Percentiles rank a stretch among this genome's conserved stretches.
Conservation (phyloP, 805 yeast genomes). For the Debaryomyces prosopidis region DNA sequence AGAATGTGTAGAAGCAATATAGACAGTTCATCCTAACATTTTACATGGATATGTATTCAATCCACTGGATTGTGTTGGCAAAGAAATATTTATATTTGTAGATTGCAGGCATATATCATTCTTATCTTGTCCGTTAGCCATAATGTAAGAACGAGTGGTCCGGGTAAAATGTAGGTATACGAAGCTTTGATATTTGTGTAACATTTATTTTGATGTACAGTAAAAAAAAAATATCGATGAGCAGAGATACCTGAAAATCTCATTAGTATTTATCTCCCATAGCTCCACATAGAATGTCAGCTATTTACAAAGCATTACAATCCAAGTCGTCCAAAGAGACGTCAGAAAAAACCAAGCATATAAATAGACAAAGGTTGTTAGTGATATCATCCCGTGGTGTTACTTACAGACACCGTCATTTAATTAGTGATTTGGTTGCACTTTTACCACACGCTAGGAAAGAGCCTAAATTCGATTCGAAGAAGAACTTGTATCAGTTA, state of each 20-base stretch:
- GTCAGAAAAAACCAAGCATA: conserved; percentile 53
- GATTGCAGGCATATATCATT: too few relatives aligned
- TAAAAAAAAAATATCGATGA: background rate
- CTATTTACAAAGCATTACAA: conserved; percentile 47
- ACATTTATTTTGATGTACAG: background rate
- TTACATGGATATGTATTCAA: too few relatives aligned
- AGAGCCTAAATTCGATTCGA: conserved; percentile 93
- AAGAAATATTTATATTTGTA: too few relatives aligned
- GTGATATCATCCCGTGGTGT: conserved; percentile 93
- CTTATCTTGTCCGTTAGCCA: too few relatives aligned
- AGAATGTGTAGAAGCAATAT: too few relatives aligned
- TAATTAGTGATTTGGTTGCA: conserved; percentile 75
- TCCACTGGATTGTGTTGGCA: too few relatives aligned
- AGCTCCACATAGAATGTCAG: conserved; percentile 33
- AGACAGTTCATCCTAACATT: too few relatives aligned
- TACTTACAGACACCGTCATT: conserved; percentile 92
- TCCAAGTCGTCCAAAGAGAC: conserved; percentile 47
- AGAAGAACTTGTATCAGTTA: conserved; percentile 81
- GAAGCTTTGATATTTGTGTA: background rate
- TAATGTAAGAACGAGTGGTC: background rate
- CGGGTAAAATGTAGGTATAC: background rate
- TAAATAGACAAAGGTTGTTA: conserved; percentile 85
- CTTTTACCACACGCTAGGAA: conserved; percentile 93
- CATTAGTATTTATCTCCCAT: background rate
- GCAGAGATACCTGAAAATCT: background rate